Percentiles rank a stretch among this genome's conserved stretches.
Conservation (phyloP, 1,284 basidiomycete species). For the Coniophora puteana region DNA sequence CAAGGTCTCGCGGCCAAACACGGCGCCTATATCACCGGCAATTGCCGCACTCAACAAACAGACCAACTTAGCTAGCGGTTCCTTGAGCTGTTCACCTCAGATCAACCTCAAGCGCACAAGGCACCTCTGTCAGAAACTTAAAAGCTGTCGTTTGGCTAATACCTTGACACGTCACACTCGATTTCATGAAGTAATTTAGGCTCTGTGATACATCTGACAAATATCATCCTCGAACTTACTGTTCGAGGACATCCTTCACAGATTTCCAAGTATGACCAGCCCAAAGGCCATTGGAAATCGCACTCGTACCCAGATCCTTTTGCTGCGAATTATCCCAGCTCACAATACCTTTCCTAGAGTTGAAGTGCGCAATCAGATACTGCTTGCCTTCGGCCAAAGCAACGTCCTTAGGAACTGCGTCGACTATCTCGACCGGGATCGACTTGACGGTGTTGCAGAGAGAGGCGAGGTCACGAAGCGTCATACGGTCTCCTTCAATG, state of each 20-base stretch:
- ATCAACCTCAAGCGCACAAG: no score
- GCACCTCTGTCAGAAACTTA: no score
- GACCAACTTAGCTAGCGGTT: no score
- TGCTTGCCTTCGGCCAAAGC: slow-evolving; percentile 19
- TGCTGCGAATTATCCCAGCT: slow-evolving; percentile 27
- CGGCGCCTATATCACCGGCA: no score
- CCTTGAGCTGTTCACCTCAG: no score
- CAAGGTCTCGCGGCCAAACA: no score
- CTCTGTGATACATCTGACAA: no score
- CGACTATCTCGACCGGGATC: slow-evolving; percentile 19
- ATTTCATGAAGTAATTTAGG: no score
- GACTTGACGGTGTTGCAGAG: slow-evolving; percentile 20
- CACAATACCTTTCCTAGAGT: slow-evolving; percentile 21
- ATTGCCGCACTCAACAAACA: no score
- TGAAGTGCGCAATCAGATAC: slow-evolving; percentile 21
- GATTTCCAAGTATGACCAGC: slow-evolving; percentile 25
- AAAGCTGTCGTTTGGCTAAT: no score
- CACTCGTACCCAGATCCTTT: slow-evolving; percentile 19
- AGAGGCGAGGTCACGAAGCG: slow-evolving; percentile 19
- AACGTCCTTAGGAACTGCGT: slow-evolving; percentile 25
- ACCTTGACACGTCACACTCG: no score
- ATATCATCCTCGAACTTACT: no score
- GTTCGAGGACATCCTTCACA: slow-evolving; percentile 19
- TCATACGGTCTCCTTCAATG: slow-evolving; percentile 33
- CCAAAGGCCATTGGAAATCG: slow-evolving; percentile 23